A percentile compares a stretch with the other conserved stretches of the same genome.
These are phyloP conservation scores for Camellia sinensis DNA, from an alignment of 148 eudicot genomes.

Conservation along the genomic window DNA sequence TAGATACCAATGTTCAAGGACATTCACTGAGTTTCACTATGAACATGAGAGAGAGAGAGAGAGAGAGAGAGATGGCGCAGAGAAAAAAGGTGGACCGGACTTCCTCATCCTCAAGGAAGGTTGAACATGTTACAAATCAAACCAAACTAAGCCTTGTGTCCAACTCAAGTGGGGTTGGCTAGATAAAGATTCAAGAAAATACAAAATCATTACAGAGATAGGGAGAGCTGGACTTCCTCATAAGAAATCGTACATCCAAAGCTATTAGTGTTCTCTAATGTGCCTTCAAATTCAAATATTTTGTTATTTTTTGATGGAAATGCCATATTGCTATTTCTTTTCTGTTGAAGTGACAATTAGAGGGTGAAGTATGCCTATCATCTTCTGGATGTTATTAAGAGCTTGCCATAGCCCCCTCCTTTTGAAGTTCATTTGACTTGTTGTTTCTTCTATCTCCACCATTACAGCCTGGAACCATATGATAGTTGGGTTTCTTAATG, in stretches of 20 bases:
- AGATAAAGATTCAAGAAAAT: background rate
- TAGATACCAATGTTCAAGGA: background rate
- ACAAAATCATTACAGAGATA: background rate
- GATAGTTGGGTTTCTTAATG: too few species aligned
- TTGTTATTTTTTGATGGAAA: background rate
- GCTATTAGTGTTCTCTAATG: background rate
- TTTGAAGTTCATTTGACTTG: background rate
- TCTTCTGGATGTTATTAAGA: background rate
- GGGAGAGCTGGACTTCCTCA: background rate
- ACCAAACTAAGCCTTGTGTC: background rate
- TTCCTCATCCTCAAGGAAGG: background rate
- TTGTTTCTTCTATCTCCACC: background rate
- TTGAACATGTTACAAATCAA: background rate
- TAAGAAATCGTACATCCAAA: slow-evolving; percentile 8
- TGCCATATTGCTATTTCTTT: background rate
- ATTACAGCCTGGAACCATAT: too few species aligned
- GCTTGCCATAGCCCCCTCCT: background rate
- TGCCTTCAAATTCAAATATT: background rate
- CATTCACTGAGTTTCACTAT: background rate
- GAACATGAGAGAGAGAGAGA: too few species aligned
- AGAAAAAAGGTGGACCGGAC: background rate
- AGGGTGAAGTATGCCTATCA: background rate
- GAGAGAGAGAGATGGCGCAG: background rate
- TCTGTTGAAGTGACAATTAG: background rate
- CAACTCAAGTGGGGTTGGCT: background rate